phyloP scores from a whole-genome alignment of 2,329 filamentous ascomycete genomes.

The Aspergillus pseudonomiae region DNA sequence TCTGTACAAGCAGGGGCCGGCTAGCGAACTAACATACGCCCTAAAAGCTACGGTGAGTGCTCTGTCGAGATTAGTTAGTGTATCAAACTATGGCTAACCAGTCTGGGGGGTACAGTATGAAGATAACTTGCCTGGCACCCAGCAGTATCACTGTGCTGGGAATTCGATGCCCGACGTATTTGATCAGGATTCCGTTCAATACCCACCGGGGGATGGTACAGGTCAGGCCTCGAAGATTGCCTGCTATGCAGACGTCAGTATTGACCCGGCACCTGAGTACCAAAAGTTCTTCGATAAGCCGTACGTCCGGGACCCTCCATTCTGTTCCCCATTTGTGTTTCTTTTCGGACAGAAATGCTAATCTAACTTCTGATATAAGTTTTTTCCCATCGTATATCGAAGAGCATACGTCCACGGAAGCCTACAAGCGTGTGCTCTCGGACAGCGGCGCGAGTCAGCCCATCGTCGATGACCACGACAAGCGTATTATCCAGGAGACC shows the following conservation, averaged over 20 bases:
- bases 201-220: slow-evolving; percentile 3
- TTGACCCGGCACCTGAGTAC: slow-evolving; percentile 12
- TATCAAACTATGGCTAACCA: background rate
- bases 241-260: slow-evolving; percentile 14
- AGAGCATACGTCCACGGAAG: slow-evolving; percentile 14
- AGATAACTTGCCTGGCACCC: slow-evolving; percentile 10
- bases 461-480: slow-evolving; percentile 11
- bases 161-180: slow-evolving; percentile 15
- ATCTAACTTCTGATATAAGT: background rate
- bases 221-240: slow-evolving; percentile 13
- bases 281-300: slow-evolving; percentile 17
- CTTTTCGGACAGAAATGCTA: background rate
- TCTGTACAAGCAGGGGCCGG: slow-evolving; percentile 14
- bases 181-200: slow-evolving; percentile 14
- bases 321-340: too few relatives aligned
- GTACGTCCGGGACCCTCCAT: background rate
- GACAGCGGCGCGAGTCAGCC: slow-evolving; percentile 12
- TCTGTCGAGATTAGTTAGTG: background rate
- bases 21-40: slow-evolving; percentile 8
- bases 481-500: slow-evolving; percentile 12
- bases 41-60: slow-evolving; percentile 5
- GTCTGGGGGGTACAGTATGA: slow-evolving; percentile 6
- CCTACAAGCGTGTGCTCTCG: slow-evolving; percentile 16
- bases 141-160: slow-evolving; percentile 14
- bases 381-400: slow-evolving; percentile 16